Evolutionary conservation across 1,284 basidiomycete genomes (phyloP).

Genomic region (Malassezia furfur): DNA sequence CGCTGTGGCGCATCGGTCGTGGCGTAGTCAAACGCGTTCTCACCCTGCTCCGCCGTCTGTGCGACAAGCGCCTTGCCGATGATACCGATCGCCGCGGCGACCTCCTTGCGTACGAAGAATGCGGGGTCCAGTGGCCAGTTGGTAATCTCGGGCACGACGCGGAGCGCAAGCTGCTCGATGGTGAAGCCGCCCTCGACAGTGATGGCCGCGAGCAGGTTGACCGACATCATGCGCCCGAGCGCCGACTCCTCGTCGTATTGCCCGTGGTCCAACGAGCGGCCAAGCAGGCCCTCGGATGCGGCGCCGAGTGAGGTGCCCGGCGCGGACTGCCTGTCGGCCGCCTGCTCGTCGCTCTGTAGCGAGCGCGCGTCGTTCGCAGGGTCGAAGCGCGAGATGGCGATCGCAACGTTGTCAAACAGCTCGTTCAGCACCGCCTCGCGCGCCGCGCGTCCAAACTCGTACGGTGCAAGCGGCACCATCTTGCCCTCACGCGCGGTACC

Average conservation of each 20-base stretch:
- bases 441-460: constrained; percentile 31
- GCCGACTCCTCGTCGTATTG: constrained; percentile 59
- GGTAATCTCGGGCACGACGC: constrained; percentile 72
- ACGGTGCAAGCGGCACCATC: constrained; percentile 33
- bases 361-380: background rate
- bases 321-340: background rate
- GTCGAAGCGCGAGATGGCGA: constrained; percentile 33
- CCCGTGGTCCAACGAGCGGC: background rate
- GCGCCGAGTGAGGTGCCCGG: background rate
- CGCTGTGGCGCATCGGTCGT: constrained; percentile 6
- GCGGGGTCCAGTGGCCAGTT: constrained; percentile 67
- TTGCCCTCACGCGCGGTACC: constrained; percentile 42
- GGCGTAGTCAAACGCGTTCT: constrained; percentile 52
- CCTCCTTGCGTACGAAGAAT: constrained; percentile 78
- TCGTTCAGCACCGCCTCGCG: constrained; percentile 31
- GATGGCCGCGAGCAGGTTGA: constrained; percentile 82
- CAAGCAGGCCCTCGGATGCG: background rate
- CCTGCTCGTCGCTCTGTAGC: background rate
- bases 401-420: constrained; percentile 41
- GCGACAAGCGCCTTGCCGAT: constrained; percentile 72
- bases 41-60: constrained; percentile 56
- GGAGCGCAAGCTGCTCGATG: constrained; percentile 57
- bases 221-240: constrained; percentile 76
- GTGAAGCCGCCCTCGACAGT: constrained; percentile 50
- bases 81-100: constrained; percentile 75